phyloP scores from a whole-genome alignment of 805 yeast genomes.

The Cyberlindnera maritima region DNA sequence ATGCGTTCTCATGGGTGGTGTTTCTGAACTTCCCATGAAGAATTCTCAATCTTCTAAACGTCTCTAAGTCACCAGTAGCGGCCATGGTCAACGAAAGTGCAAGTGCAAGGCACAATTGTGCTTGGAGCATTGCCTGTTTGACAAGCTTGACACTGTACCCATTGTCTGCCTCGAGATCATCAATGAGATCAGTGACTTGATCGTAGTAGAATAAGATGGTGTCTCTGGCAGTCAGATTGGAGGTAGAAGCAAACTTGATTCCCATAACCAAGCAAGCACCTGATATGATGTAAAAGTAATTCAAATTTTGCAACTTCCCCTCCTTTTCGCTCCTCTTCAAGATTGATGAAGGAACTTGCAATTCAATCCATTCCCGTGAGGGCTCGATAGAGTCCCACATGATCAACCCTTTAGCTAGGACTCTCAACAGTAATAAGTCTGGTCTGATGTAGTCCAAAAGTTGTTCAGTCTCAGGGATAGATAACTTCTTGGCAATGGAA shows the following conservation, averaged over 20 bases:
- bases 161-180: slow-evolving; percentile 26
- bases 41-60: slow-evolving; percentile 67
- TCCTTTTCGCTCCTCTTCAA: slow-evolving; percentile 28
- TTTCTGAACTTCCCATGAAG: slow-evolving; percentile 48
- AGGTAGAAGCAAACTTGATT: slow-evolving; percentile 71
- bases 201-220: slow-evolving; percentile 47
- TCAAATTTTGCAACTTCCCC: slow-evolving; percentile 40
- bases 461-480: slow-evolving; percentile 57
- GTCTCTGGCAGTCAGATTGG: slow-evolving; percentile 49
- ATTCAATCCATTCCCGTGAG: slow-evolving; percentile 24
- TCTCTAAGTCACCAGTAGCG: slow-evolving; percentile 84
- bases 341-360: slow-evolving; percentile 51
- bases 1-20: slow-evolving; percentile 33
- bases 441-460: slow-evolving; percentile 70
- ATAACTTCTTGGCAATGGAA: slow-evolving; percentile 57
- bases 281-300: slow-evolving; percentile 61
- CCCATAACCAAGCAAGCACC: slow-evolving; percentile 79
- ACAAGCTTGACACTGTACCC: slow-evolving; percentile 58
- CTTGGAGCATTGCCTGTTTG: slow-evolving; percentile 47
- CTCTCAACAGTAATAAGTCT: slow-evolving; percentile 63
- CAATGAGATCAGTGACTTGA: slow-evolving; percentile 12
- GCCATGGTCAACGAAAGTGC: slow-evolving; percentile 78
- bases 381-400: slow-evolving; percentile 24
- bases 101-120: slow-evolving; percentile 59
- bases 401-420: slow-evolving; percentile 40